Base-by-base conservation (phyloP, 202 grass and related monocot genomes). In the Dendrocalamus latiflorus region DNA sequence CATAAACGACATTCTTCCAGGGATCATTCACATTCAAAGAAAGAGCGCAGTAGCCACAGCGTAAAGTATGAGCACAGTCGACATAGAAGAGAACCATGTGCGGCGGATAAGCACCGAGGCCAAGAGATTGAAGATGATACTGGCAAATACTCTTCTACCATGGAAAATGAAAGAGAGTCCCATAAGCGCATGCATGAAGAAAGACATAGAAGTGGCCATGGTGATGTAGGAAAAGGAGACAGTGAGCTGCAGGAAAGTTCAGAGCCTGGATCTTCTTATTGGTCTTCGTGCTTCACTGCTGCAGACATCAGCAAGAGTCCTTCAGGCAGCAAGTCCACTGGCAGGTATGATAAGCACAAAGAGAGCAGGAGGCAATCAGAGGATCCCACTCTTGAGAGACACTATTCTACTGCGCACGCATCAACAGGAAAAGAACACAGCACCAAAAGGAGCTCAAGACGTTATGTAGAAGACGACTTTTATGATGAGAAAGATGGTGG, bases 51-150 rank as follows among this genome's bases (percentile, higher is more conserved):
- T 41, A 86, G 61, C 57, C 61, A 68, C 39, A 67, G 4, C 30
- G 59, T 69, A 10, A 76, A 75, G 33, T 33, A 65, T 62, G 80
- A 76, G 34, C 73, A 57, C 17, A 63, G 49, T 43, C 63, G 42
- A 33, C 77, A 88, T 63, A 90, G 66, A 79, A 86, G 74, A 84
- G 78, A 88, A 85, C 30, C 81, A 70, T 73, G 67, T 86, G 72
- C 44, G 14, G 36, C 14, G n/a, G 68, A 76, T 82, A 87, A 86
- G 30, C 65, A 68, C 44, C 41, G 1, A 25, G 73, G 28, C 36
- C 17, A 14, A 79, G 86, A 75, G 13, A 60, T 63, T 56, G 76
- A 80, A 72, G 70, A 86, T 81, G 14, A 83, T 70, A 86, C 4
- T 60, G 12, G 30, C 45, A 92, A 44, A 76, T 36, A 76, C 61